Conservation (phyloP, 2,329 filamentous ascomycete species). For the Clonostachys sp. region DNA sequence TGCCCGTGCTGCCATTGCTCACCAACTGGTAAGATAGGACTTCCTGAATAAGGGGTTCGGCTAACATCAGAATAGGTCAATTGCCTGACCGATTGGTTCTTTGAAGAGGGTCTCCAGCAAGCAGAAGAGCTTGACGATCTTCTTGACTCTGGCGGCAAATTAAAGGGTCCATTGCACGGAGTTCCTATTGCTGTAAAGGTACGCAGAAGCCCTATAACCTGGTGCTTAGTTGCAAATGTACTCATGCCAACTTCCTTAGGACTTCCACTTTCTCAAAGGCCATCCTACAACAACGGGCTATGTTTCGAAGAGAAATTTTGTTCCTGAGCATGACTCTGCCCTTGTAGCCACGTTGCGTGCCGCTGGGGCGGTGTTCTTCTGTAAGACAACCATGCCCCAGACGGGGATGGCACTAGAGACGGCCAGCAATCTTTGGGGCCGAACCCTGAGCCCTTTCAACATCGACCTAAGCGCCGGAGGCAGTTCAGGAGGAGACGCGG, state of each 20-base stretch:
- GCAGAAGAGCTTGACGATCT: slow-evolving; percentile 40
- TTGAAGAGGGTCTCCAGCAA: slow-evolving; percentile 36
- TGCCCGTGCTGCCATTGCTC: background rate
- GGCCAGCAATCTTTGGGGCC: slow-evolving; percentile 56
- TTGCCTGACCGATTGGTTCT: slow-evolving; percentile 43
- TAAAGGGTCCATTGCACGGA: slow-evolving; percentile 58
- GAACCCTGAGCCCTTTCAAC: slow-evolving; percentile 60
- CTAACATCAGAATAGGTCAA: slow-evolving; percentile 11
- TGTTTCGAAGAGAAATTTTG: background rate
- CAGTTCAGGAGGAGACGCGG: slow-evolving; percentile 53
- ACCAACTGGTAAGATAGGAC: slow-evolving; percentile 3
- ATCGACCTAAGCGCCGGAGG: slow-evolving; percentile 57
- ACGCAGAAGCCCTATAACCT: background rate
- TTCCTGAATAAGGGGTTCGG: too few relatives aligned
- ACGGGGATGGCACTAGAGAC: slow-evolving; percentile 29
- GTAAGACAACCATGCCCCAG: slow-evolving; percentile 66
- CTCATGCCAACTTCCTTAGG: too few relatives aligned
- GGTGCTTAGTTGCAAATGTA: too few relatives aligned
- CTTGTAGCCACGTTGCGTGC: slow-evolving; percentile 4
- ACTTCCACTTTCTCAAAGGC: background rate
- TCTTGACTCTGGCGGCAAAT: slow-evolving; percentile 26
- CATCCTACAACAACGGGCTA: background rate
- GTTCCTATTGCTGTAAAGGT: slow-evolving; percentile 39
- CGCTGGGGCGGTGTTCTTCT: slow-evolving; percentile 62
- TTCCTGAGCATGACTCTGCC: background rate